These are phyloP conservation scores for Gloeopeniophorella convolvens DNA, from an alignment of 768 basidiomycete species.

Conservation along the genomic window DNA sequence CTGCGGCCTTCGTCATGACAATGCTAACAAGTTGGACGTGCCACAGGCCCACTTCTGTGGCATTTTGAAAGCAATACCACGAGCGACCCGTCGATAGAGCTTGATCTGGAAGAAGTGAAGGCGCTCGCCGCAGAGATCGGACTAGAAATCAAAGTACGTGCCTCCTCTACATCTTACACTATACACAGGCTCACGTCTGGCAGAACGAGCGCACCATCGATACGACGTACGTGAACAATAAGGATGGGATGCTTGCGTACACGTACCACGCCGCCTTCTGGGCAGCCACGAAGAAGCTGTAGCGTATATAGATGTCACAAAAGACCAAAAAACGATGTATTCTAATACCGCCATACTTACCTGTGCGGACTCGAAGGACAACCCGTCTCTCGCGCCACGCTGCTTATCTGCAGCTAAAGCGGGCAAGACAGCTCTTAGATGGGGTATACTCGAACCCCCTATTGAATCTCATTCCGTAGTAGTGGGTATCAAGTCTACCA, in stretches of 20 bases:
- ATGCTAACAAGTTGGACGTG: neutral
- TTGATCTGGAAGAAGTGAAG: conserved; percentile 88
- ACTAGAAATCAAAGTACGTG: conserved; percentile 71
- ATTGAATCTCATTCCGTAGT: too few relatives aligned
- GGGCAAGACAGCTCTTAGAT: too few relatives aligned
- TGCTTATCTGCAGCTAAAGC: too few relatives aligned
- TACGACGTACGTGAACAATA: conserved; percentile 83
- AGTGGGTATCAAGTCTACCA: too few relatives aligned
- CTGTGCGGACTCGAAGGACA: too few relatives aligned
- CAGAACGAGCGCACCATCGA: conserved; percentile 78
- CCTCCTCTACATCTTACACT: neutral
- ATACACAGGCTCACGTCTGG: conserved; percentile 1
- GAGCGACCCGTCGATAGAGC: conserved; percentile 78
- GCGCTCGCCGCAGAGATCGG: conserved; percentile 64
- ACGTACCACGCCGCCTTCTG: conserved; percentile 82
- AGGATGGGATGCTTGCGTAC: conserved; percentile 75
- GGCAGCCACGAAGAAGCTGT: conserved; percentile 51
- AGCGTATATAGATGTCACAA: neutral
- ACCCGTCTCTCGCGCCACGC: too few relatives aligned
- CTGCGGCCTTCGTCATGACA: neutral
- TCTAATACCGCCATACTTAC: too few relatives aligned
- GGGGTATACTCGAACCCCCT: too few relatives aligned
- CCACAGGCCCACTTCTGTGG: conserved; percentile 85
- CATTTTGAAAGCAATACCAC: conserved; percentile 89
- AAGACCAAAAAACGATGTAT: neutral